Percentiles rank a stretch among this genome's conserved stretches.
phyloP scores from a whole-genome alignment of 2,329 filamentous ascomycete species.

The Apiospora sp. region DNA sequence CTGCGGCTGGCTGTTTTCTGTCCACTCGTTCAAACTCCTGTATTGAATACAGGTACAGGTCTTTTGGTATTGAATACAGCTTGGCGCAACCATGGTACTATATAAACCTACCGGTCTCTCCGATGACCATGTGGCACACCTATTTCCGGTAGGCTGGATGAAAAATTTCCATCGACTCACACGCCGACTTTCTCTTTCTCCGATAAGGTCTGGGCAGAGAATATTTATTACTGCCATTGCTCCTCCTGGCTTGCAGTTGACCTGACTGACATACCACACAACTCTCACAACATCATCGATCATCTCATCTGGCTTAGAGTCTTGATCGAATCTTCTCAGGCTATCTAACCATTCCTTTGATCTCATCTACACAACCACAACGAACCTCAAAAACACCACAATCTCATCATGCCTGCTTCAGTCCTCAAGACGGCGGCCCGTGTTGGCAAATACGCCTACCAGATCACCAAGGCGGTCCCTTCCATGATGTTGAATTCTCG shows the following conservation, averaged over 20 bases:
- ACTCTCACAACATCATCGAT: background rate
- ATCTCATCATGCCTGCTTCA: background rate
- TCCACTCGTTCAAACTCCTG: too few relatives aligned
- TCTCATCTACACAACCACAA: background rate
- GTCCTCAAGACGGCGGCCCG: background rate
- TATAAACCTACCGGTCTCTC: background rate
- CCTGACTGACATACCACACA: background rate
- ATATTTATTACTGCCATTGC: background rate
- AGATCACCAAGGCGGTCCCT: background rate
- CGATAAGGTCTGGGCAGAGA: background rate
- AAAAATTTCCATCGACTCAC: background rate
- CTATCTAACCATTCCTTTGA: background rate
- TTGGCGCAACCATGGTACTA: background rate
- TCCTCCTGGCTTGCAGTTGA: background rate
- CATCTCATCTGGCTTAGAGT: background rate
- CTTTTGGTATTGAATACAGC: background rate
- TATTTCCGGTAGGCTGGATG: background rate
- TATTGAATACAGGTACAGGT: background rate
- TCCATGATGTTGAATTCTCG: background rate
- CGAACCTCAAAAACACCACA: background rate
- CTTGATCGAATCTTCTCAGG: background rate
- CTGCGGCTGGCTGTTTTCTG: background rate
- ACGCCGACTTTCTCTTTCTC: background rate
- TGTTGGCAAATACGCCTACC: background rate
- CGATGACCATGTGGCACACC: background rate